phyloP scores from a whole-genome alignment of 73 alveolate genomes.

The Paramecium sonneborni region DNA sequence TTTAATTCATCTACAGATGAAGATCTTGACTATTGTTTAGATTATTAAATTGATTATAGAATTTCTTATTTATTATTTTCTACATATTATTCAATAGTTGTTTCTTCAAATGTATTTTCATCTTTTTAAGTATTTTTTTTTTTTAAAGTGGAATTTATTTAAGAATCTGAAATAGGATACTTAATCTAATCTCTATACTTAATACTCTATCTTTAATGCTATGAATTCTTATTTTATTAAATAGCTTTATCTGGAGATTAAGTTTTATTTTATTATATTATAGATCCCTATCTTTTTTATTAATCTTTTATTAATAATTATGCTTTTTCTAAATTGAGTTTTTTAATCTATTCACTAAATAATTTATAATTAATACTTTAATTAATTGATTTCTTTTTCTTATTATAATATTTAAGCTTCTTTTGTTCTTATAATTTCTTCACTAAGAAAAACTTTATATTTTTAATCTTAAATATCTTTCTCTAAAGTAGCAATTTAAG shows the following conservation, averaged over 20 bases:
- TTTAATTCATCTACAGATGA: not conserved
- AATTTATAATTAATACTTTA: not conserved
- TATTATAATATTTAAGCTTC: not conserved
- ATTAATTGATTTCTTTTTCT: not conserved
- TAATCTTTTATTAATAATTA: not conserved
- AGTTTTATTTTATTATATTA: not conserved
- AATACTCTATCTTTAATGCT: not conserved
- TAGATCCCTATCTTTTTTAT: not conserved
- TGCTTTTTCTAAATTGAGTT: not conserved
- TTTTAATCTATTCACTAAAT: conserved; percentile 3
- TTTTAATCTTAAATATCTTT: not conserved
- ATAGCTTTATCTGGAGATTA: not conserved
- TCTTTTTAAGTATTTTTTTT: not conserved
- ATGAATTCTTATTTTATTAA: not conserved
- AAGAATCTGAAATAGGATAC: not conserved
- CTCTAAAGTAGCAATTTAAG: not conserved
- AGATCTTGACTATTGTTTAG: not conserved
- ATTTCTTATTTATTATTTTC: conserved; percentile 10
- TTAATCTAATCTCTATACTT: not conserved
- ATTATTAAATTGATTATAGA: not conserved
- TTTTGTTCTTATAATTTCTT: not conserved
- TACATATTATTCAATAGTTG: conserved; percentile 11
- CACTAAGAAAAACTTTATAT: not conserved
- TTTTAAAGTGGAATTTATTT: not conserved
- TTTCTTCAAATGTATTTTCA: not conserved